A percentile compares a stretch with the other conserved stretches of the same genome.
Evolutionary conservation across 257 asterid species (phyloP).

Genomic region (Solanum pennellii): DNA sequence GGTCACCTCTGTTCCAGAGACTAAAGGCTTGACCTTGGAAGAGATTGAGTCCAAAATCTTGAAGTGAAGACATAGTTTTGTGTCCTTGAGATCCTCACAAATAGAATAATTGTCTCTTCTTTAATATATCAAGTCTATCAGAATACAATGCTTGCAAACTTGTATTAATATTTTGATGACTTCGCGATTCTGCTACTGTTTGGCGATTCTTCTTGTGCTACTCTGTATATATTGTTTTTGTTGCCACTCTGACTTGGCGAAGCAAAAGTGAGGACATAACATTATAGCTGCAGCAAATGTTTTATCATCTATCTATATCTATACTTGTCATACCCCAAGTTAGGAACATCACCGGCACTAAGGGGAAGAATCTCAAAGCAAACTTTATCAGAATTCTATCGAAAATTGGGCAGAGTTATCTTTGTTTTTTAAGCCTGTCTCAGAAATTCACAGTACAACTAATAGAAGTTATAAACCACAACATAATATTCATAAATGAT

Average conservation of each 20-base stretch:
- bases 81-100: not conserved
- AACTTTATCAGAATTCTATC: too few species aligned
- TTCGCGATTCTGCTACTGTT: not conserved
- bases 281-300: not conserved
- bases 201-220: not conserved
- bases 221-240: not conserved
- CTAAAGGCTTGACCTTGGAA: conserved; percentile 97
- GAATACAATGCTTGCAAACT: not conserved
- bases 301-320: not conserved
- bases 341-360: too few species aligned
- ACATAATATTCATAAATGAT: too few species aligned
- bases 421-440: too few species aligned
- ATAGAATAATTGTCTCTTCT: not conserved
- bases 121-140: not conserved
- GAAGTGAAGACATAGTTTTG: conserved; percentile 32
- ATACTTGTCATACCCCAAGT: too few species aligned
- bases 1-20: conserved; percentile 65
- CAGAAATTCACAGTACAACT: too few species aligned
- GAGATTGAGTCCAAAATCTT: conserved; percentile 80
- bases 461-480: too few species aligned
- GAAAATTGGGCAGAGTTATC: too few species aligned
- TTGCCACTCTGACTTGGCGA: not conserved
- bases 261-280: not conserved
- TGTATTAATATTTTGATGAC: not conserved
- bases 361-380: too few species aligned